phyloP scores from a whole-genome alignment of 1,139 yeast genomes.

The Blastobotrys petasosporus region DNA sequence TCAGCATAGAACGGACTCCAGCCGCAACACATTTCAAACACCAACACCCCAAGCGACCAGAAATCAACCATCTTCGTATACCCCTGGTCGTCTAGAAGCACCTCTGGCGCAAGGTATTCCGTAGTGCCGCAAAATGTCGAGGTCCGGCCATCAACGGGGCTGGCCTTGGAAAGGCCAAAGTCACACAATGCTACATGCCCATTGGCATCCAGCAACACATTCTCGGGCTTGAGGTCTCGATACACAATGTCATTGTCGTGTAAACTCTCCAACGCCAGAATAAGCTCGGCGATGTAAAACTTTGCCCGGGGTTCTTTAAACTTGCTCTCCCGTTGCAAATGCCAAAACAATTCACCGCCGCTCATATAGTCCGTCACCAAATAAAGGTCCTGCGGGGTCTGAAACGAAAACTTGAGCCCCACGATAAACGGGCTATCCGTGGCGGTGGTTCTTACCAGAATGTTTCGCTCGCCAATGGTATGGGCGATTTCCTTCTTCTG shows the following conservation, averaged over 20 bases:
- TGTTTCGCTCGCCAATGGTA: conserved; percentile 94
- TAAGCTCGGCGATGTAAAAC: conserved; percentile 92
- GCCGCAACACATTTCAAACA: conserved; percentile 97
- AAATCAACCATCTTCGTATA: conserved; percentile 94
- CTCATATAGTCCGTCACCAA: conserved; percentile 96
- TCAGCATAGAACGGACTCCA: conserved; percentile 99
- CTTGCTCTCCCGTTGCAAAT: conserved; percentile 91
- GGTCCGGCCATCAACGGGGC: conserved; percentile 83
- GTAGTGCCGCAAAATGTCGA: conserved; percentile 98
- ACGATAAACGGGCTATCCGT: conserved; percentile 88
- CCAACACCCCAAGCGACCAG: conserved; percentile 93
- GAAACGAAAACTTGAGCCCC: conserved; percentile 90
- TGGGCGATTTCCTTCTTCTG: conserved; percentile 96
- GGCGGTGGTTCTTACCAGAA: conserved; percentile 77
- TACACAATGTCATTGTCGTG: conserved; percentile 92
- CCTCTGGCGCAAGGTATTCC: conserved; percentile 93
- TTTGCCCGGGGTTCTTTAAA: conserved; percentile 89
- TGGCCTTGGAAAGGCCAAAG: conserved; percentile 93
- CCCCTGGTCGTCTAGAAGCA: conserved; percentile 86
- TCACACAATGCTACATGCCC: conserved; percentile 97
- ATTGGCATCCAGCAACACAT: conserved; percentile 86
- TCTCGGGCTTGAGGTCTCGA: conserved; percentile 93
- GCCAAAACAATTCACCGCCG: conserved; percentile 98
- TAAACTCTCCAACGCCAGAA: conserved; percentile 82
- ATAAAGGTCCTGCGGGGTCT: conserved; percentile 86